These are phyloP conservation scores for Galeopsis tetrahit DNA, from an alignment of 257 asterid species.

Conservation along the genomic window DNA sequence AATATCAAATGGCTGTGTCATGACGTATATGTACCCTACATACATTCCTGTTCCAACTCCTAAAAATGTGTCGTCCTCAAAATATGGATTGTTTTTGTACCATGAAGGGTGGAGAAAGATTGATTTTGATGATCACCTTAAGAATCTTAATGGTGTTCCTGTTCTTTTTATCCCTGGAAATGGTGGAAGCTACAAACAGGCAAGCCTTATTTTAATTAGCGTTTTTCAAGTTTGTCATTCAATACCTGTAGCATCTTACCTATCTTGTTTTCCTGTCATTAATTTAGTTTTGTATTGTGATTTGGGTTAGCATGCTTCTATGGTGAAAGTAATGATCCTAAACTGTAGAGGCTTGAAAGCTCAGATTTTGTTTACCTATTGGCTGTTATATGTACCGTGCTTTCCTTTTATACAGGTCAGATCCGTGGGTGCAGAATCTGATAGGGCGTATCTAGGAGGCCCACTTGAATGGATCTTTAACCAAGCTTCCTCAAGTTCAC, in stretches of 20 bases:
- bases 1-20: slow-evolving; percentile 79
- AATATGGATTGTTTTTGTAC: slow-evolving; percentile 77
- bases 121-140: slow-evolving; percentile 76
- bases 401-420: slow-evolving; percentile 66
- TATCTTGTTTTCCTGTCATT: slow-evolving; percentile 8
- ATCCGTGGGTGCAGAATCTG: slow-evolving; percentile 92
- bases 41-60: slow-evolving; percentile 81
- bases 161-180: slow-evolving; percentile 97
- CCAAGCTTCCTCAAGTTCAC: slow-evolving; percentile 53
- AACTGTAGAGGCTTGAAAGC: slow-evolving; percentile 14
- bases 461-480: slow-evolving; percentile 68
- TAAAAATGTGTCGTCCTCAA: slow-evolving; percentile 55
- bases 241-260: slow-evolving; percentile 1
- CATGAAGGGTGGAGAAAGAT: slow-evolving; percentile 94
- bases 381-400: slow-evolving; percentile 27
- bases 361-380: slow-evolving; percentile 18
- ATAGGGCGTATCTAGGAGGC: slow-evolving; percentile 91
- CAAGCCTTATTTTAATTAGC: slow-evolving; percentile 37
- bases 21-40: slow-evolving; percentile 99
- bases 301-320: slow-evolving; percentile 25
- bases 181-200: slow-evolving; percentile 99
- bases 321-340: slow-evolving; percentile 23
- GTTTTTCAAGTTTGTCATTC: not conserved
- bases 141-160: slow-evolving; percentile 79
- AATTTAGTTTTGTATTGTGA: slow-evolving; percentile 8